Percentiles rank a stretch among this genome's conserved stretches.
These are phyloP conservation scores for Suillus subaureus DNA, from an alignment of 768 basidiomycete species.

Conservation along the genomic window DNA sequence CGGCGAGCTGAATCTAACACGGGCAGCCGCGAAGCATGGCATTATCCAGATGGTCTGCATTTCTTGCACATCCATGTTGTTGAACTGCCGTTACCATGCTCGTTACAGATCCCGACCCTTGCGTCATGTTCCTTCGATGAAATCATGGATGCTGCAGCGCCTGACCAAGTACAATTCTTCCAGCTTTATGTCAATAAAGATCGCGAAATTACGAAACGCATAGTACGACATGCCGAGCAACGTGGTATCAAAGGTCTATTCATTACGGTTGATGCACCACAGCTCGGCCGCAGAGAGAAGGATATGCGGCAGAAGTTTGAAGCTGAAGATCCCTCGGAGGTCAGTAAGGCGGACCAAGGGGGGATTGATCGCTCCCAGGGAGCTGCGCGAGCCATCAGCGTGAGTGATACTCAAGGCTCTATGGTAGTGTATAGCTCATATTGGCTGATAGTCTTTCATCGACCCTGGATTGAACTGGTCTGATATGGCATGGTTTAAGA, in stretches of 20 bases:
- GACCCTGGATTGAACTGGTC: conserved; percentile 86
- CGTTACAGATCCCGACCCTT: conserved; percentile 78
- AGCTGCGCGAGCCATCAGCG: conserved; percentile 87
- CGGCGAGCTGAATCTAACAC: conserved; percentile 85
- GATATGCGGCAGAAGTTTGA: conserved; percentile 96
- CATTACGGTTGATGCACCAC: conserved; percentile 94
- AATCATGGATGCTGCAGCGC: conserved; percentile 78
- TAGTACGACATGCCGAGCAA: conserved; percentile 83
- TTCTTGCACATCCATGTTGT: not conserved
- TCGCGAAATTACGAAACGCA: conserved; percentile 74
- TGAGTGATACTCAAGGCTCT: conserved; percentile 31
- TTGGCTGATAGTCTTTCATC: conserved; percentile 72
- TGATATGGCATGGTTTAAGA: conserved; percentile 69
- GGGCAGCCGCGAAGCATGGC: conserved; percentile 76
- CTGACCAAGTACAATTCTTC: conserved; percentile 77
- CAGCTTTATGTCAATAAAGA: conserved; percentile 91
- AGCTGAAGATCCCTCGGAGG: conserved; percentile 45
- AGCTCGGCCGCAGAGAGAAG: conserved; percentile 88
- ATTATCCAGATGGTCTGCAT: conserved; percentile 64
- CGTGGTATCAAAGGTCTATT: conserved; percentile 89
- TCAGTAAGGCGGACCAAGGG: conserved; percentile 18
- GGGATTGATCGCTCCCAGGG: conserved; percentile 79
- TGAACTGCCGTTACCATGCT: not conserved
- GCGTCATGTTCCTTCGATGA: conserved; percentile 94
- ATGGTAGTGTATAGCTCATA: not conserved